Conservation (phyloP, 2,329 filamentous ascomycete genomes). For the Epicoccum nigrum region DNA sequence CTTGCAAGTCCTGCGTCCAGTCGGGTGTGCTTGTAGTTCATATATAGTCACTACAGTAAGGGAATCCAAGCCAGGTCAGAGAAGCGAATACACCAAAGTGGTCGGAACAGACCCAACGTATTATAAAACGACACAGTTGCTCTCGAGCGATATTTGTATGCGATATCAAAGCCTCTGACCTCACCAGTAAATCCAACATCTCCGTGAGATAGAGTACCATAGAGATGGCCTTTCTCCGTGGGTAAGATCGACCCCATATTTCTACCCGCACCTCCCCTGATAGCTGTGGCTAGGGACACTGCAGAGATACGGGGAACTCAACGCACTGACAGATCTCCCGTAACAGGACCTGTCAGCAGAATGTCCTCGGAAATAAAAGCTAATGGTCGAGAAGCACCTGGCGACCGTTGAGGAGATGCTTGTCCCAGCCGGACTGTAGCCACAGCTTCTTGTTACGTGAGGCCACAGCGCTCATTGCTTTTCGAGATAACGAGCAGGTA, state of each 20-base stretch:
- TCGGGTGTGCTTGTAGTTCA: background rate
- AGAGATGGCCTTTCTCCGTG: slow-evolving; percentile 14
- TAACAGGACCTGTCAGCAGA: background rate
- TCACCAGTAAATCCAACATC: slow-evolving; percentile 15
- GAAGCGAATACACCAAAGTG: background rate
- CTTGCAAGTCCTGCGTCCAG: background rate
- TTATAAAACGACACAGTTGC: background rate
- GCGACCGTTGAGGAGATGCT: slow-evolving; percentile 7
- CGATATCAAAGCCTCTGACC: slow-evolving; percentile 5
- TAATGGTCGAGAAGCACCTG: slow-evolving; percentile 1
- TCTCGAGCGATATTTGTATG: slow-evolving; percentile 1
- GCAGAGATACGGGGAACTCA: slow-evolving; percentile 3
- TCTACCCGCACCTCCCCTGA: background rate
- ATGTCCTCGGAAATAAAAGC: background rate
- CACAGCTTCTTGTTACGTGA: slow-evolving; percentile 1
- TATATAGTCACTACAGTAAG: too few species aligned
- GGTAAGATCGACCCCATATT: slow-evolving; percentile 5
- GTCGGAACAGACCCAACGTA: background rate
- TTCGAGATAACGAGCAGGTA: slow-evolving; percentile 1
- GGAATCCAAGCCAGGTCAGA: background rate
- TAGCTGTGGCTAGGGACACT: background rate
- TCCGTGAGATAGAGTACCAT: slow-evolving; percentile 11
- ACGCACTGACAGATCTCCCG: slow-evolving; percentile 14
- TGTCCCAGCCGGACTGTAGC: slow-evolving; percentile 1
- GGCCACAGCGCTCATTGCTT: background rate